Percentiles rank a stretch among this genome's conserved stretches.
Conservation (phyloP, 352 stramenopile species). For the Pythium scleroteichum region DNA sequence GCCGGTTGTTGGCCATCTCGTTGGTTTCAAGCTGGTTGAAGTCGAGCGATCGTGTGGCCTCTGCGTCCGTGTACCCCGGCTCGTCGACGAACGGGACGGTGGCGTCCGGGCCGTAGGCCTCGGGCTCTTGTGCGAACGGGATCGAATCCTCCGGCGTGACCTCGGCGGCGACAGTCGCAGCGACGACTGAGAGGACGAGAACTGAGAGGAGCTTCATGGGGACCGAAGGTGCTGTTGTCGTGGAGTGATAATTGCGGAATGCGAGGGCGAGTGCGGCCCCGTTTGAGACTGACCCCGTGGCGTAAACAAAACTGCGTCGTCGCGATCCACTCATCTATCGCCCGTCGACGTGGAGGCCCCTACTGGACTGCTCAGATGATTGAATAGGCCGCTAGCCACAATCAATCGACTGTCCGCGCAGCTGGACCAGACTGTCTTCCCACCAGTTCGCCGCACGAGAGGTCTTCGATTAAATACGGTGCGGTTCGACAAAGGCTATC, state of each 20-base stretch:
- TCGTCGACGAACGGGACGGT: constrained; percentile 2
- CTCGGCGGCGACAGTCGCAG: not conserved
- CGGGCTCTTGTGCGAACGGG: constrained; percentile 7
- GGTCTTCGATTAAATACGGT: too few species aligned
- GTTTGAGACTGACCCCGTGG: not conserved
- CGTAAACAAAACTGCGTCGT: too few species aligned
- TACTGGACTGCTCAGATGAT: too few species aligned
- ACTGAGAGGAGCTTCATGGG: not conserved
- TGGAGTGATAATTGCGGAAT: not conserved
- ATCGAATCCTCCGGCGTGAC: not conserved
- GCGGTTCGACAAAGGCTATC: too few species aligned
- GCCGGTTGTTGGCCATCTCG: not conserved
- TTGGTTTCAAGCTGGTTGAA: too few species aligned
- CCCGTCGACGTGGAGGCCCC: too few species aligned
- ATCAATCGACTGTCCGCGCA: too few species aligned
- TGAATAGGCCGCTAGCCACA: too few species aligned
- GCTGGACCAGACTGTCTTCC: too few species aligned
- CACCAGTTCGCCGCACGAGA: too few species aligned
- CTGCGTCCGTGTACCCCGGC: not conserved
- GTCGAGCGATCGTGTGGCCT: not conserved
- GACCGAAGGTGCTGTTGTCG: not conserved
- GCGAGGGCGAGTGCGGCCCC: too few species aligned
- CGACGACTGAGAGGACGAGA: not conserved
- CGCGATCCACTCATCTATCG: too few species aligned
- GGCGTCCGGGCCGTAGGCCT: not conserved